Conservation (phyloP, 495 filamentous ascomycete species). For the Penicillium ucsense region DNA sequence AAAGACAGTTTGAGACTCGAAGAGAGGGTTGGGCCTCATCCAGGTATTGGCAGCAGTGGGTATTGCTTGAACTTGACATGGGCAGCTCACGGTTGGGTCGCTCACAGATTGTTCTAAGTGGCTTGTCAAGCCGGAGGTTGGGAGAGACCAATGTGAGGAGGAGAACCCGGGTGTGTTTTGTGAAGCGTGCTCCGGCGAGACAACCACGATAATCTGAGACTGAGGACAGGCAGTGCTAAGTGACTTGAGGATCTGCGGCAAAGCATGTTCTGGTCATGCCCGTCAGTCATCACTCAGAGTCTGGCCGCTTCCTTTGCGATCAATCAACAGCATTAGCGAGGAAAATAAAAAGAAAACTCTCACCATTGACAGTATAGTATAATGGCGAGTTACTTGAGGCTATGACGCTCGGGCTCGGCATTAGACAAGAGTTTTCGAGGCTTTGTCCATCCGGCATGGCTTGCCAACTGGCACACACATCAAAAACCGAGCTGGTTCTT, state of each 20-base stretch:
- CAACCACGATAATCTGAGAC: constrained; percentile 12
- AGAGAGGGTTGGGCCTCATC: no score
- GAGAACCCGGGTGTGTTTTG: neutral
- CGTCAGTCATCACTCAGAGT: neutral
- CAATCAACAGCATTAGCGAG: neutral
- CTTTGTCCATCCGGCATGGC: no score
- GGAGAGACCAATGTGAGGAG: no score
- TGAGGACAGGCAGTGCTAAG: constrained; percentile 10
- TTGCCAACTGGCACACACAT: no score
- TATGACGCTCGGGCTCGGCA: neutral
- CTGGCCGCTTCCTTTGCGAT: neutral
- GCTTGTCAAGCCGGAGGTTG: no score
- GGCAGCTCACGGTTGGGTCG: no score
- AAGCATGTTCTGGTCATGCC: constrained; percentile 5
- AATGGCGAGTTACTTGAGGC: constrained; percentile 4
- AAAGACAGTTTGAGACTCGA: no score
- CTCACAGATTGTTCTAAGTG: no score
- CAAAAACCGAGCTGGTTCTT: no score
- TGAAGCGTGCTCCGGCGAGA: constrained; percentile 2
- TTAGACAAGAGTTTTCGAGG: no score
- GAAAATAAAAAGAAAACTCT: neutral
- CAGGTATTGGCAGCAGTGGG: no score
- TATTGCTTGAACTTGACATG: no score
- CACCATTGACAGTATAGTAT: constrained; percentile 16
- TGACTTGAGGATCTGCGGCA: constrained; percentile 15